phyloP scores from a whole-genome alignment of 371 early-diverging fungal genomes.

The Conidiobolus incongruus region DNA sequence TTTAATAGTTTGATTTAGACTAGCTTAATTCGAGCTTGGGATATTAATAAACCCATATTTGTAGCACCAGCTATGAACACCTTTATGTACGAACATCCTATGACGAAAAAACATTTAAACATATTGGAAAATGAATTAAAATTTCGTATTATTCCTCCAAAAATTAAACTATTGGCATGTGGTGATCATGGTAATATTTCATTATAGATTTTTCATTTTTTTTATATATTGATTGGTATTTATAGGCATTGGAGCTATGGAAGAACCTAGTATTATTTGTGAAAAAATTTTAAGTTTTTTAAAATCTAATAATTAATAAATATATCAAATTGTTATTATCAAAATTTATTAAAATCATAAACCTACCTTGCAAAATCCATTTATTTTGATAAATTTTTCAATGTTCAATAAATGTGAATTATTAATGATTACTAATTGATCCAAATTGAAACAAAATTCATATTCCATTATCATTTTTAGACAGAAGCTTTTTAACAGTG shows the following conservation, averaged over 20 bases:
- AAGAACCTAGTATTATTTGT: conserved; percentile 9
- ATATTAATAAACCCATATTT: conserved; percentile 27
- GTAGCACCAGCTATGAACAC: conserved; percentile 96
- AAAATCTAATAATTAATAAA: too few relatives aligned
- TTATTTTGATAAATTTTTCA: too few relatives aligned
- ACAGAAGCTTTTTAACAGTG: too few relatives aligned
- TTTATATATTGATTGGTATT: neutral
- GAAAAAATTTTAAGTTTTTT: too few relatives aligned
- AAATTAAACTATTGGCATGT: conserved; percentile 74
- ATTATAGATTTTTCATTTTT: neutral
- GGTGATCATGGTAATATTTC: conserved; percentile 55
- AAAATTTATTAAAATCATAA: too few relatives aligned
- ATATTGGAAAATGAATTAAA: conserved; percentile 21
- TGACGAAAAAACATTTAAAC: conserved; percentile 49
- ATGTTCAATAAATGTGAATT: too few relatives aligned
- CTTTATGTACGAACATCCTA: conserved; percentile 87
- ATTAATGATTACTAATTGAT: too few relatives aligned
- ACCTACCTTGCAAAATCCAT: too few relatives aligned
- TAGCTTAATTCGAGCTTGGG: conserved; percentile 83
- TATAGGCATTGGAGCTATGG: conserved; percentile 14
- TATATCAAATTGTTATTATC: too few relatives aligned
- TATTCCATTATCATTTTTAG: too few relatives aligned
- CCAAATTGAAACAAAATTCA: too few relatives aligned
- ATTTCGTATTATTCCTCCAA: conserved; percentile 45
- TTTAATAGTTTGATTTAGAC: conserved; percentile 28